Evolutionary conservation across 1,284 basidiomycete species (phyloP).

Genomic region (Xerocomus minutiporus): DNA sequence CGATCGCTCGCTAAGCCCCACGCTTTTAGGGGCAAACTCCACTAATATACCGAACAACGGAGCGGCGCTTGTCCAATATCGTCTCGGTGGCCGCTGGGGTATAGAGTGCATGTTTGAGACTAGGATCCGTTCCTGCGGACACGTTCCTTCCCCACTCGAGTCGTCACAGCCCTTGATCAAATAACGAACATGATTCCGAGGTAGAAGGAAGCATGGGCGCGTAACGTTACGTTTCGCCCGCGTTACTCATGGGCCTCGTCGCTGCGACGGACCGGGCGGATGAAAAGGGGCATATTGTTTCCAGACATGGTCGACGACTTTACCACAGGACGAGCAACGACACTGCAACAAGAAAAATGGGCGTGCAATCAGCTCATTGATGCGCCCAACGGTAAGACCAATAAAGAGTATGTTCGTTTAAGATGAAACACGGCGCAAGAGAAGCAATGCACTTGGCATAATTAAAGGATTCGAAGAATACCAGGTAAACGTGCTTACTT

Average conservation of each 20-base stretch:
- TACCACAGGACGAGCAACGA: conserved; percentile 54
- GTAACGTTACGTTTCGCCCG: conserved; percentile 18
- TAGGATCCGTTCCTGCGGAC: conserved; percentile 11
- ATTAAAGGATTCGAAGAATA: conserved; percentile 18
- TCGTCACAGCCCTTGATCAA: conserved; percentile 19
- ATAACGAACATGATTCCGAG: conserved; percentile 17
- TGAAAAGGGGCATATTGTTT: conserved; percentile 54
- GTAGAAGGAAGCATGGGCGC: neutral
- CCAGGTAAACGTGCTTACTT: conserved; percentile 43
- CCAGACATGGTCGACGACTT: conserved; percentile 45
- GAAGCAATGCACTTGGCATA: conserved; percentile 18
- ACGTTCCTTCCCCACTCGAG: conserved; percentile 5
- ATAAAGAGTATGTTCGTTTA: conserved; percentile 9
- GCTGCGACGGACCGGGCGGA: conserved; percentile 28
- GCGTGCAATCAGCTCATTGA: conserved; percentile 12
- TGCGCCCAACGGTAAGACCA: conserved; percentile 10
- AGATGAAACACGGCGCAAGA: conserved; percentile 24
- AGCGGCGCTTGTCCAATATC: neutral
- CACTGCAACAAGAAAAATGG: conserved; percentile 29
- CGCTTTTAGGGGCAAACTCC: conserved; percentile 11
- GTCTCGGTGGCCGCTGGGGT: neutral
- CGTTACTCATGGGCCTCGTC: conserved; percentile 7
- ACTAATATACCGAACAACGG: neutral
- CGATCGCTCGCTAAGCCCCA: conserved; percentile 5
- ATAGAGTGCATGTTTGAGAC: no score